Evolutionary conservation across 2,329 filamentous ascomycete genomes (phyloP).

Genomic region (Monosporascus sp.): DNA sequence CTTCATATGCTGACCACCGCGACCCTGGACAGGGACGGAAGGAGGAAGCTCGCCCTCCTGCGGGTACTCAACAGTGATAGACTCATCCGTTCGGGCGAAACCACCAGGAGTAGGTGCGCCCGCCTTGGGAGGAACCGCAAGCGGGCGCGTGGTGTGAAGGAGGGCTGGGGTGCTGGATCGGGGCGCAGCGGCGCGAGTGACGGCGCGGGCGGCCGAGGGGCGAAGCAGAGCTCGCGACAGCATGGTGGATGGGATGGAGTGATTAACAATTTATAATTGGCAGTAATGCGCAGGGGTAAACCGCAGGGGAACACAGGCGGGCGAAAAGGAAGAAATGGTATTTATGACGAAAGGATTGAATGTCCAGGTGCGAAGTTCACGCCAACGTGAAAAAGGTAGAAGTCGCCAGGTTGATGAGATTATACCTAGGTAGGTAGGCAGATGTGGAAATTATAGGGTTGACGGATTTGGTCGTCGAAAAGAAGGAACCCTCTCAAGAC

Average conservation of each 20-base stretch:
- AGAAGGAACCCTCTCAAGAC: not conserved
- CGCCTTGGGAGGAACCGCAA: conserved; percentile 17
- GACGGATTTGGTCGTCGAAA: not conserved
- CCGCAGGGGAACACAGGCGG: too few species aligned
- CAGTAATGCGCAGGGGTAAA: too few species aligned
- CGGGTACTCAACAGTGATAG: conserved; percentile 74
- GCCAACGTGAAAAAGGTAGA: not conserved
- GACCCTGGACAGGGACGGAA: conserved; percentile 65
- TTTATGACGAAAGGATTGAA: not conserved
- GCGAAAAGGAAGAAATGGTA: not conserved
- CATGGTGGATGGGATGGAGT: conserved; percentile 6
- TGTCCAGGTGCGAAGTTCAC: not conserved
- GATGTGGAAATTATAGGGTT: not conserved
- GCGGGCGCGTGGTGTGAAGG: conserved; percentile 22
- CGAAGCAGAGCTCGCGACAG: conserved; percentile 13
- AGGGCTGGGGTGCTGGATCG: conserved; percentile 13
- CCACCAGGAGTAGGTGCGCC: conserved; percentile 44
- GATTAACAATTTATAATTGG: not conserved
- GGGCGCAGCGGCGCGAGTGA: conserved; percentile 11
- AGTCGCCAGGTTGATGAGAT: not conserved
- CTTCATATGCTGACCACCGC: conserved; percentile 77
- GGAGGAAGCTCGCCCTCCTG: conserved; percentile 67
- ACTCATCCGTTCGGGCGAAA: conserved; percentile 75
- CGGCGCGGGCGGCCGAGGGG: conserved; percentile 13
- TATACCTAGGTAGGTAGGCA: not conserved